Conservation (phyloP, 805 yeast species). For the Jamesozyma jinghongensis region DNA sequence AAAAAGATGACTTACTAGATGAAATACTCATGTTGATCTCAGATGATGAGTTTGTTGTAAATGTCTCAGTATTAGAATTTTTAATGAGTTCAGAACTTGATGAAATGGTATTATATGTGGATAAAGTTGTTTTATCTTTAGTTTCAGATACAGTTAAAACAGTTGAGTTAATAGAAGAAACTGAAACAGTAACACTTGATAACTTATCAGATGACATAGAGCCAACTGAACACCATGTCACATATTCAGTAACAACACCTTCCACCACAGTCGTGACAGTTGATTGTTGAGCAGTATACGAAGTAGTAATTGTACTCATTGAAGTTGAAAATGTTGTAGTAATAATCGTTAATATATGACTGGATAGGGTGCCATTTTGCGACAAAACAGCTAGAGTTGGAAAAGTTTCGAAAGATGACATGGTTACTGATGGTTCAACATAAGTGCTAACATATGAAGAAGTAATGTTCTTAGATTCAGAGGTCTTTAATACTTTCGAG, state of each 20-base stretch:
- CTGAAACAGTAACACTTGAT: background rate
- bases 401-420: background rate
- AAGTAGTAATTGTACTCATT: background rate
- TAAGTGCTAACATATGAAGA: too few species aligned
- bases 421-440: background rate
- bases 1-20: too few species aligned
- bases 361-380: background rate
- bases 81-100: too few species aligned
- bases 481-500: too few species aligned
- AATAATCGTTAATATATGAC: background rate
- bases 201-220: background rate
- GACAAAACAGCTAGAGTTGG: background rate
- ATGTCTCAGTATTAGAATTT: too few species aligned
- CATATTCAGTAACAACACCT: slow-evolving; percentile 22
- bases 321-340: slow-evolving; percentile 6
- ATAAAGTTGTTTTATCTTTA: too few species aligned
- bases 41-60: too few species aligned
- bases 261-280: slow-evolving; percentile 19
- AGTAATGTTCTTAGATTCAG: too few species aligned
- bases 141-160: too few species aligned
- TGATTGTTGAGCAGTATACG: slow-evolving; percentile 5
- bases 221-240: slow-evolving; percentile 33
- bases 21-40: background rate
- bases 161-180: background rate
- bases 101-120: too few species aligned